Conservation (phyloP, 805 yeast species). For the Metschnikowia amazonensis region DNA sequence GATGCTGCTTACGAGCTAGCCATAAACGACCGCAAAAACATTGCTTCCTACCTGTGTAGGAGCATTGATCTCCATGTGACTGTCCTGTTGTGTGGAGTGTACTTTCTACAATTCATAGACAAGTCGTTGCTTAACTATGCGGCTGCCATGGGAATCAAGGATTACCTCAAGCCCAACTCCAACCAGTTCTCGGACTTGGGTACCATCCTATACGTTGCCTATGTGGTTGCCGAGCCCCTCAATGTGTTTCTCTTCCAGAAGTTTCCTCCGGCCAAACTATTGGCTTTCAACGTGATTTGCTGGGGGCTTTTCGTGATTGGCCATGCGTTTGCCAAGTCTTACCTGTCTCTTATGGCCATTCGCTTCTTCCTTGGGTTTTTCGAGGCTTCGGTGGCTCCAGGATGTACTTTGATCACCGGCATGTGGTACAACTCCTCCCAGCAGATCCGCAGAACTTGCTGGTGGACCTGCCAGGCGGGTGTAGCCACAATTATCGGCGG, state of each 20-base stretch:
- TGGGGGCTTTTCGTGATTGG: slow-evolving; percentile 54
- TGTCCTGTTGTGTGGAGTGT: slow-evolving; percentile 48
- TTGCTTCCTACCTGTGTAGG: background rate
- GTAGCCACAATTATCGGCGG: slow-evolving; percentile 50
- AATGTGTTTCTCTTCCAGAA: slow-evolving; percentile 40
- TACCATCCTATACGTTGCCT: slow-evolving; percentile 52
- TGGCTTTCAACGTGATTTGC: slow-evolving; percentile 42
- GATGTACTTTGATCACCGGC: slow-evolving; percentile 53
- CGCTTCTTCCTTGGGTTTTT: slow-evolving; percentile 51
- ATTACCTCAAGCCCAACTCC: slow-evolving; percentile 38
- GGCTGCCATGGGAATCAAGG: slow-evolving; percentile 59
- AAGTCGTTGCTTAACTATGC: slow-evolving; percentile 56
- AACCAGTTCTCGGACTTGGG: slow-evolving; percentile 49
- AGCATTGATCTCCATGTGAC: slow-evolving; percentile 43
- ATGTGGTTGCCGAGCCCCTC: slow-evolving; percentile 53
- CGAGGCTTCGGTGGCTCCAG: slow-evolving; percentile 55
- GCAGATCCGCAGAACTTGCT: slow-evolving; percentile 50
- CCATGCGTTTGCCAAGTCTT: slow-evolving; percentile 32
- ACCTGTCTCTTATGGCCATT: slow-evolving; percentile 53
- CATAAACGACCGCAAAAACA: background rate
- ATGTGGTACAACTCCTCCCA: slow-evolving; percentile 59
- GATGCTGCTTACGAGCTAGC: slow-evolving; percentile 9
- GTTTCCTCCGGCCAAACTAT: slow-evolving; percentile 50
- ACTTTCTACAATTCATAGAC: slow-evolving; percentile 55
- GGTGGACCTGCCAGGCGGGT: slow-evolving; percentile 59